Percentiles rank a stretch among this genome's conserved stretches.
Conservation (phyloP, 148 eudicot species). For the Simmondsia chinensis region DNA sequence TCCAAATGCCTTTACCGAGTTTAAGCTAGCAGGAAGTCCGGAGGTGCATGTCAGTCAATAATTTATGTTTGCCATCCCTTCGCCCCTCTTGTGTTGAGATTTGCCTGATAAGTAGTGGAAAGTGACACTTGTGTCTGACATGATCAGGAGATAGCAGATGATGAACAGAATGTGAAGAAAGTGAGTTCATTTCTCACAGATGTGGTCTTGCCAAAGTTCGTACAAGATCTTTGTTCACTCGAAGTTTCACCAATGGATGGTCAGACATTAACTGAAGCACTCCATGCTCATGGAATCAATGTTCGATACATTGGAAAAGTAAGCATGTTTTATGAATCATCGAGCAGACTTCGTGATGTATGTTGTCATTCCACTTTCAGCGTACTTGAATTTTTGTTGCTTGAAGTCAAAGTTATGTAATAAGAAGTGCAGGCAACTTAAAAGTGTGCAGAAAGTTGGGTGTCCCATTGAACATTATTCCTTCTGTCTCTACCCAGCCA, state of each 20-base stretch:
- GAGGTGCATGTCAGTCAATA: constrained; percentile 33
- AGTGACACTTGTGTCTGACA: constrained; percentile 1
- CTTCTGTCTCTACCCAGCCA: too few relatives aligned
- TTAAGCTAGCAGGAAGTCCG: constrained; percentile 68
- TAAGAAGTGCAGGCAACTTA: too few relatives aligned
- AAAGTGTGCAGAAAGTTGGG: too few relatives aligned
- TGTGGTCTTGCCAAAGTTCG: constrained; percentile 64
- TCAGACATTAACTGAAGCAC: constrained; percentile 96
- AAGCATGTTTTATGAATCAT: constrained; percentile 24
- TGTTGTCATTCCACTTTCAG: too few relatives aligned
- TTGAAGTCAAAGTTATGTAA: too few relatives aligned
- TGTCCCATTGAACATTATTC: too few relatives aligned
- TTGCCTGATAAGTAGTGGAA: not conserved
- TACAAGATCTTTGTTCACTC: constrained; percentile 83
- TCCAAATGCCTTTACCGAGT: constrained; percentile 93
- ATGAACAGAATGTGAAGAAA: constrained; percentile 84
- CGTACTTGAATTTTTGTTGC: too few relatives aligned
- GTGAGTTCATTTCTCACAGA: constrained; percentile 60
- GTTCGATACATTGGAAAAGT: constrained; percentile 94
- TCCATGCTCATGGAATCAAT: constrained; percentile 96
- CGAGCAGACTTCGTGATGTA: too few relatives aligned
- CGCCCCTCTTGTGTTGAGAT: constrained; percentile 1
- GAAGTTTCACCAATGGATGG: constrained; percentile 99
- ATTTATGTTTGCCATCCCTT: not conserved
- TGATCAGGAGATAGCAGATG: constrained; percentile 77